Base-by-base conservation (phyloP, 2,329 filamentous ascomycete genomes). In the Pseudocercospora fijiensis region DNA sequence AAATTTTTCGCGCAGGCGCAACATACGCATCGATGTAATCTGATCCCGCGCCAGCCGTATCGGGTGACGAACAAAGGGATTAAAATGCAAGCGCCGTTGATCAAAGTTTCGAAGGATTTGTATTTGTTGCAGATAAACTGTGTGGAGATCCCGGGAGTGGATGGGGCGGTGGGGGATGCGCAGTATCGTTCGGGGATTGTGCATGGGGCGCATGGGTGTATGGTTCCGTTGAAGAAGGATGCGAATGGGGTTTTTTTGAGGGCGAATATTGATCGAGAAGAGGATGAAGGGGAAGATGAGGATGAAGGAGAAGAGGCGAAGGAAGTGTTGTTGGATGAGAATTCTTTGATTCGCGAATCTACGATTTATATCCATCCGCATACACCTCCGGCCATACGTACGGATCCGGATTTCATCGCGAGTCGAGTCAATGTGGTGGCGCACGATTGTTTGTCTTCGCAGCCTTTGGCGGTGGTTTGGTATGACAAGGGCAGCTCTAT, bases 31-130 rank as follows among this genome's bases (percentile, higher is more conserved):
- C 5, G 49, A 53, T 53, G 49, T 26, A 53, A 26, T n/a, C 49
- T 53, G 13, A 53, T 53, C 2, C 49, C 49, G 6, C 56, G 56
- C 5, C 56, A 45, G 47, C 30, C 56, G 4, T 58, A 45, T 22
- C 56, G 56, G 3, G 33, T 58, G 4, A 58, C 56, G 4, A 58
- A 58, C 37, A 58, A 45, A 58, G 56, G 56, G 1, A 45, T 58
- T 3, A 41, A 59, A n/a, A 52, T 59, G 56, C 56, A 56, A 20
- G 53, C 53, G 8, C 53, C 53, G 1, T 18, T 56, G 16, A 56
- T 56, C 3, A 33, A 24, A n/a, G 28, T 56, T 1, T 28, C n/a
- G 10, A 22, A 26, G 28, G 28, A 41, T 24, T 18, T 41, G 3
- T 56, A 41, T 10, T 18, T 56, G 7, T 22, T 56, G 27, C 53